Percentiles rank a stretch among this genome's conserved stretches.
These are phyloP conservation scores for Calonectria pauciramosa DNA, from an alignment of 2,329 filamentous ascomycete genomes.

Conservation along the genomic window DNA sequence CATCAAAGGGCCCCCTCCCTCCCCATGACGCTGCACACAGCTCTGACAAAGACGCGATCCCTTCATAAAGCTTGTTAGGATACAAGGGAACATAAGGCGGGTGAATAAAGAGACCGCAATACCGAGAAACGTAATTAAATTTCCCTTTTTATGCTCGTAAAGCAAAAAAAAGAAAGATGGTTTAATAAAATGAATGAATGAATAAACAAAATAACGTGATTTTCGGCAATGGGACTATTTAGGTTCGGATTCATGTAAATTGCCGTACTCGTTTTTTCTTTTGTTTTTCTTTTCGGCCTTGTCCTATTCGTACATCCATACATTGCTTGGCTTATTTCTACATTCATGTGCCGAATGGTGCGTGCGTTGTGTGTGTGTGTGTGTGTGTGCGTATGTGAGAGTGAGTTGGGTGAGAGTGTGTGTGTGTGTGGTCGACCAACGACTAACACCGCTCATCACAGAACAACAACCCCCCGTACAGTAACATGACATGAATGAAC, in stretches of 20 bases:
- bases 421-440: background rate
- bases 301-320: background rate
- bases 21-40: background rate
- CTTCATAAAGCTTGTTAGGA: background rate
- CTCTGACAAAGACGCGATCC: constrained; percentile 1
- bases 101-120: background rate
- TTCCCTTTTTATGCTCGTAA: background rate
- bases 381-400: background rate
- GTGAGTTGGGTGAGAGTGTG: background rate
- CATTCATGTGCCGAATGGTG: background rate
- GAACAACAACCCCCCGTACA: constrained; percentile 2
- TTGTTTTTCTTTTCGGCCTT: too few species aligned
- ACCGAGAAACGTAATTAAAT: background rate
- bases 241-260: background rate
- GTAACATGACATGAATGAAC: constrained; percentile 13
- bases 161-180: background rate
- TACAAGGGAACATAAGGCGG: background rate
- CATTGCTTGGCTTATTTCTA: background rate
- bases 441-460: constrained; percentile 7
- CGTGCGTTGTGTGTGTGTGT: background rate
- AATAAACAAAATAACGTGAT: background rate
- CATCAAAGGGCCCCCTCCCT: background rate
- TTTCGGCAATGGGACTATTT: background rate
- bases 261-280: background rate
- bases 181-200: background rate